phyloP scores from a whole-genome alignment of 2,329 filamentous ascomycete species.

The Sporothrix humicola region DNA sequence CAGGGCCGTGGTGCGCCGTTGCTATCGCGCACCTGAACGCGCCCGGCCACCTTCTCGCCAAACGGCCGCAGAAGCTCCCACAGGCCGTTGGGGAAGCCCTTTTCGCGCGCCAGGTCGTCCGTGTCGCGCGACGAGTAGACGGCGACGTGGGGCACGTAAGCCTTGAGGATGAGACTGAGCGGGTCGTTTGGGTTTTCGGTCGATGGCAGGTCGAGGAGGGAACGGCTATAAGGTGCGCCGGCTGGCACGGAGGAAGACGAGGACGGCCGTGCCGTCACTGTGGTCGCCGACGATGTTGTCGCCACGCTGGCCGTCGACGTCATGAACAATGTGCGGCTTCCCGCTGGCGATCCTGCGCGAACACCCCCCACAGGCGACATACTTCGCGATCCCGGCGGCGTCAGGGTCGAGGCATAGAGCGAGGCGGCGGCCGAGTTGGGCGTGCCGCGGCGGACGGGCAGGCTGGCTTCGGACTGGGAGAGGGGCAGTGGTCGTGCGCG shows the following conservation, averaged over 20 bases:
- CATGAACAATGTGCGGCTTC: conserved; percentile 55
- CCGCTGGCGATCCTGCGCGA: conserved; percentile 59
- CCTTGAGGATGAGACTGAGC: conserved; percentile 70
- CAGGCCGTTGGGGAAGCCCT: conserved; percentile 82
- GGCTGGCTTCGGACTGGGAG: conserved; percentile 58
- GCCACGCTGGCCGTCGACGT: conserved; percentile 42
- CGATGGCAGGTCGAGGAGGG: conserved; percentile 43
- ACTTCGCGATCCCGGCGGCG: conserved; percentile 71
- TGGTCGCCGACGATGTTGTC: conserved; percentile 39
- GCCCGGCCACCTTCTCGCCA: conserved; percentile 84
- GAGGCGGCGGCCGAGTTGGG: conserved; percentile 65
- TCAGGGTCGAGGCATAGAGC: conserved; percentile 68
- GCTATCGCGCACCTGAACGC: conserved; percentile 89
- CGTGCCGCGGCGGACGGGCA: conserved; percentile 59
- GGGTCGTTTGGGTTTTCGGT: conserved; percentile 35
- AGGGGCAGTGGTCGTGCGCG: conserved; percentile 46
- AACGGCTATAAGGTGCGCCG: conserved; percentile 50
- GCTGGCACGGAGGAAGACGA: conserved; percentile 40
- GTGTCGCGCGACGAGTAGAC: conserved; percentile 88
- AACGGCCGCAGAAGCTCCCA: conserved; percentile 88
- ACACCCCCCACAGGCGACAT: conserved; percentile 65
- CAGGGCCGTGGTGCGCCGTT: conserved; percentile 80
- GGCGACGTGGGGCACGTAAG: conserved; percentile 88
- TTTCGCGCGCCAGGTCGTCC: conserved; percentile 76
- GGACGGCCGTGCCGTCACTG: background rate